Conservation (phyloP, 2,329 filamentous ascomycete genomes). For the Colletotrichum gigasporum region DNA sequence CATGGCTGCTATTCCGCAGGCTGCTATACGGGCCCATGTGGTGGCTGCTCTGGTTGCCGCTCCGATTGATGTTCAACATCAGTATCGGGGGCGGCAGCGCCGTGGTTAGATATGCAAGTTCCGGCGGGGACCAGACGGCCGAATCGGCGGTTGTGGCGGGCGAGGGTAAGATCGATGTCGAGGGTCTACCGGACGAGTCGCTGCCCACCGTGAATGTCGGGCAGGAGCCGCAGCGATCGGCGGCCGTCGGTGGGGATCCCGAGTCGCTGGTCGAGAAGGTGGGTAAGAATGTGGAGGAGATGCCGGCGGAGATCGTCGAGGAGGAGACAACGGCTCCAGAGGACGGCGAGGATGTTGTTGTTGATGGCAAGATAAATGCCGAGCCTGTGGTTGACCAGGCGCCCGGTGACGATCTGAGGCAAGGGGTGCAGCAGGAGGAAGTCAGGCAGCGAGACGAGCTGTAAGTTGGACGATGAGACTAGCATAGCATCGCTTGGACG, state of each 20-base stretch:
- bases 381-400: slow-evolving; percentile 4
- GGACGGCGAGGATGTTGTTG: not conserved
- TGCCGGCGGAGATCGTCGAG: slow-evolving; percentile 26
- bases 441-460: slow-evolving; percentile 27
- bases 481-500: not conserved
- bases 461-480: not conserved
- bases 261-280: slow-evolving; percentile 63
- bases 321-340: not conserved
- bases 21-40: slow-evolving; percentile 89
- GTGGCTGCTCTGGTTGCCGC: slow-evolving; percentile 87
- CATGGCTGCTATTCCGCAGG: slow-evolving; percentile 87
- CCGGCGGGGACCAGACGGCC: slow-evolving; percentile 21
- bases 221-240: slow-evolving; percentile 37
- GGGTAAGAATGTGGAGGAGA: slow-evolving; percentile 57
- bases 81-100: slow-evolving; percentile 64
- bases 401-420: slow-evolving; percentile 36
- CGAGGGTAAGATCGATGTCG: slow-evolving; percentile 40
- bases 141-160: slow-evolving; percentile 39
- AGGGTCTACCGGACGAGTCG: slow-evolving; percentile 49
- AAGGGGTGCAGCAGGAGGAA: slow-evolving; percentile 29
- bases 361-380: slow-evolving; percentile 37
- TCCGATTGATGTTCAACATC: slow-evolving; percentile 72
- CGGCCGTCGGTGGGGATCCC: slow-evolving; percentile 37
- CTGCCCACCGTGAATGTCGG: slow-evolving; percentile 61
- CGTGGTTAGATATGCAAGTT: slow-evolving; percentile 49